These are phyloP conservation scores for Rhizopus arrhizus DNA, from an alignment of 371 early-diverging fungal species.

Conservation along the genomic window DNA sequence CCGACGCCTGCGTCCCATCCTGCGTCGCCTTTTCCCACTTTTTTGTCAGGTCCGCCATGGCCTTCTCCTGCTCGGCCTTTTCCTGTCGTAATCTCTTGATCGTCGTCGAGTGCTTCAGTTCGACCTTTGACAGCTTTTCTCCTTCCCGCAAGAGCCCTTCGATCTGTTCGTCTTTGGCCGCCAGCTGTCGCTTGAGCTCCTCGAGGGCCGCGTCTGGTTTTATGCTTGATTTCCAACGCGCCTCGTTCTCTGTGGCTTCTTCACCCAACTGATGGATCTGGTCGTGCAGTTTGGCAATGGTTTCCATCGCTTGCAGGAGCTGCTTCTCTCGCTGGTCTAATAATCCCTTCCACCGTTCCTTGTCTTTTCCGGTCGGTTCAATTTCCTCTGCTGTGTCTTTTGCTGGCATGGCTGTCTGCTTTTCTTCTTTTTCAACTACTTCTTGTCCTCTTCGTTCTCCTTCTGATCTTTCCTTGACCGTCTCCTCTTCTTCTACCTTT, in stretches of 20 bases:
- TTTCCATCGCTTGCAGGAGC: conserved; percentile 61
- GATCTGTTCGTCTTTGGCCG: conserved; percentile 67
- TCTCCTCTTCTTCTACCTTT: not conserved
- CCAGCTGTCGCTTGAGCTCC: conserved; percentile 54
- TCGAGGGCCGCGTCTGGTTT: conserved; percentile 51
- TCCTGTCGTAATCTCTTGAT: conserved; percentile 76
- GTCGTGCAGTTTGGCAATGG: conserved; percentile 63
- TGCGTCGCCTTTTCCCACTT: conserved; percentile 59
- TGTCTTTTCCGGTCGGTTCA: not conserved
- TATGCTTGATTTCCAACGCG: conserved; percentile 9
- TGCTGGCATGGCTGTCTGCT: not conserved
- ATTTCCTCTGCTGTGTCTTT: not conserved
- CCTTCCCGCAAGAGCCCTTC: conserved; percentile 69
- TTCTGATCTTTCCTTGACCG: not conserved
- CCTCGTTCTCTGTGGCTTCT: conserved; percentile 30
- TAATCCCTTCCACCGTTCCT: conserved; percentile 25
- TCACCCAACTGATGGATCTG: conserved; percentile 58
- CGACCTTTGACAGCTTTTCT: conserved; percentile 78
- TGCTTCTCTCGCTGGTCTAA: conserved; percentile 69
- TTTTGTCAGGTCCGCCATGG: conserved; percentile 55
- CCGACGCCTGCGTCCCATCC: conserved; percentile 58
- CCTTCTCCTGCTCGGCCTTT: conserved; percentile 66
- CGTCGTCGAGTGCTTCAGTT: conserved; percentile 69
- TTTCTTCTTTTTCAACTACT: not conserved
- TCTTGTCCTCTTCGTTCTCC: not conserved